Percentiles rank a stretch among this genome's conserved stretches.
Conservation (phyloP, 2,329 filamentous ascomycete genomes). For the Ceratocystis colombiana region DNA sequence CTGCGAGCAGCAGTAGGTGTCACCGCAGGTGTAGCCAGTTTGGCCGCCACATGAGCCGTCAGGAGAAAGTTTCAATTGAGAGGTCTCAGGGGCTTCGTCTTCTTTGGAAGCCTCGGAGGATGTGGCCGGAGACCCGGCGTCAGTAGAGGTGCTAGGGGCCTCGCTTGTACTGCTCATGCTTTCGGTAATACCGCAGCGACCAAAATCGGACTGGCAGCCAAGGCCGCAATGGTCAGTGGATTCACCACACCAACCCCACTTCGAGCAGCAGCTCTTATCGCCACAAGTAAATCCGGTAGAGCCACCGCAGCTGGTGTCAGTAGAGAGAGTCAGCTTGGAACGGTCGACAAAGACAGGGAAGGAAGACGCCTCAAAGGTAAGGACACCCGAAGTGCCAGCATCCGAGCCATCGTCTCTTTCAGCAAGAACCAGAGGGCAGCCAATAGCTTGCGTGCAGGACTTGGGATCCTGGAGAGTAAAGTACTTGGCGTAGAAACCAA, state of each 20-base stretch:
- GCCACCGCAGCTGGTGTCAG: not conserved
- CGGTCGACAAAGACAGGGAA: not conserved
- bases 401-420: constrained; percentile 33
- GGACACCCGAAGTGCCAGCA: not conserved
- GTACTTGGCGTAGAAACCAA: constrained; percentile 60
- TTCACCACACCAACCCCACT: constrained; percentile 32
- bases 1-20: no score
- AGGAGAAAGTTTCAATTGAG: not conserved
- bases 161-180: no score
- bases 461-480: constrained; percentile 41
- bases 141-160: no score
- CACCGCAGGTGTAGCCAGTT: no score
- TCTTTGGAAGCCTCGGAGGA: no score
- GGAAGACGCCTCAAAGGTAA: not conserved
- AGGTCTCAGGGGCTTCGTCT: no score
- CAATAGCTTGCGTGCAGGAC: constrained; percentile 37
- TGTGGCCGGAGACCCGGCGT: no score
- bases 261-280: constrained; percentile 44
- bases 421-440: constrained; percentile 47
- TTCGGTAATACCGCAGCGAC: not conserved
- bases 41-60: no score
- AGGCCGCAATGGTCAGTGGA: not conserved
- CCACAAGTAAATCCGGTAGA: constrained; percentile 33
- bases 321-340: not conserved
- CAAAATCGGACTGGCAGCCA: not conserved